A percentile compares a stretch with the other conserved stretches of the same genome.
Conservation (phyloP, 2,329 filamentous ascomycete species). For the Fusarium tanahbumbuense region DNA sequence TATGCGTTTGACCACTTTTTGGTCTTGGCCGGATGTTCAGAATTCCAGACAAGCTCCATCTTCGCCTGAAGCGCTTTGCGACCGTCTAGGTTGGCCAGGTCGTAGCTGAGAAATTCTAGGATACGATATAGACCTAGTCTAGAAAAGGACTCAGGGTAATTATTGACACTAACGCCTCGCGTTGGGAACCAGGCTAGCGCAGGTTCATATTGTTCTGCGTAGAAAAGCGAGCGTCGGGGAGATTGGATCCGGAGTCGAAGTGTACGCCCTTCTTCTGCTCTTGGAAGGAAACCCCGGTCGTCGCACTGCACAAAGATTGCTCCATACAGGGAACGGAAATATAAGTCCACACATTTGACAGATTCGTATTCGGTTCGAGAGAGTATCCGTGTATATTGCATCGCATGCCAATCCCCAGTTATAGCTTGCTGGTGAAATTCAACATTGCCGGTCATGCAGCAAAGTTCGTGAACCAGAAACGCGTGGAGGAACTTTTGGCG, state of each 20-base stretch:
- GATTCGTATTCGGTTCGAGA: not conserved
- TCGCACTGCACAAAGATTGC: conserved; percentile 21
- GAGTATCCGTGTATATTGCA: too few species aligned
- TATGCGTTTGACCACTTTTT: too few species aligned
- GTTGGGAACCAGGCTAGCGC: not conserved
- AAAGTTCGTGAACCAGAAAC: conserved; percentile 19
- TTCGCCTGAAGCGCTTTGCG: not conserved
- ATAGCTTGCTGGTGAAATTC: rapidly evolving
- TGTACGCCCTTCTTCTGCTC: not conserved
- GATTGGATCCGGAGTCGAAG: not conserved
- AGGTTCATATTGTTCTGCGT: not conserved
- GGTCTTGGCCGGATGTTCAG: not conserved
- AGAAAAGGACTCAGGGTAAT: not conserved
- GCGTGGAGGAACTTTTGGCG: conserved; percentile 9
- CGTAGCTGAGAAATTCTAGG: not conserved
- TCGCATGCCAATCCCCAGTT: too few species aligned
- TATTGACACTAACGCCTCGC: too few species aligned
- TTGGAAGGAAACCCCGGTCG: not conserved
- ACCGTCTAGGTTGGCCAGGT: not conserved
- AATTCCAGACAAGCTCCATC: not conserved
- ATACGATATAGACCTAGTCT: not conserved
- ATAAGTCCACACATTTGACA: conserved; percentile 17
- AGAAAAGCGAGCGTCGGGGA: not conserved
- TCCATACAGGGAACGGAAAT: conserved; percentile 22
- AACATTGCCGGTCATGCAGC: not conserved